Conservation (phyloP, 345 rosid genomes). For the Rhodamnia rubescens region DNA sequence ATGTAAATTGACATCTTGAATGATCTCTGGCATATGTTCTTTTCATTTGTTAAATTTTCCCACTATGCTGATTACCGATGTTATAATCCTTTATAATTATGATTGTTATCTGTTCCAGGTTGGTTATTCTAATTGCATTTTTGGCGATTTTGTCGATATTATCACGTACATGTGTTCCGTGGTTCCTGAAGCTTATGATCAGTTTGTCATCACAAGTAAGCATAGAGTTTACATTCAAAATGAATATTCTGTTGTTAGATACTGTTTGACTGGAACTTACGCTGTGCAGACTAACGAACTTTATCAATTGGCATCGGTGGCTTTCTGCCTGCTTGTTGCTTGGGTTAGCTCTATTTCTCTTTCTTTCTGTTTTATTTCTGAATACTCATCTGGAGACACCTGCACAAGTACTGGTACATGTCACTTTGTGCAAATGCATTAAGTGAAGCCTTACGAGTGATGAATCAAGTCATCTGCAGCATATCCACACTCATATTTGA, state of each 20-base stretch:
- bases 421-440: not conserved
- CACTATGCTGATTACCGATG: not conserved
- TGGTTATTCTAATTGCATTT: conserved; percentile 60
- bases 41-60: not conserved
- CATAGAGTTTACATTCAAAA: not conserved
- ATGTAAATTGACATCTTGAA: not conserved
- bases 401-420: not conserved
- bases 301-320: conserved; percentile 92
- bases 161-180: conserved; percentile 71
- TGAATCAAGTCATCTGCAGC: not conserved
- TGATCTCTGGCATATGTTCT: not conserved
- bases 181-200: conserved; percentile 83
- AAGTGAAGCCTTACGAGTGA: not conserved
- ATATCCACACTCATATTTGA: not conserved
- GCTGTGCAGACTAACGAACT: conserved; percentile 87
- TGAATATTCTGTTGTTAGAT: conserved; percentile 1
- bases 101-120: conserved; percentile 24
- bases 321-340: conserved; percentile 95
- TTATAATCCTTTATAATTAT: not conserved
- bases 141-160: conserved; percentile 57
- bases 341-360: conserved; percentile 59
- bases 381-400: not conserved
- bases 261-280: conserved; percentile 6
- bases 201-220: conserved; percentile 77
- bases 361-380: not conserved